Evolutionary conservation across 2,329 filamentous ascomycete species (phyloP), one percentile per base, ranked within the genome.

Genomic region (Trichoderma harzianum): DNA sequence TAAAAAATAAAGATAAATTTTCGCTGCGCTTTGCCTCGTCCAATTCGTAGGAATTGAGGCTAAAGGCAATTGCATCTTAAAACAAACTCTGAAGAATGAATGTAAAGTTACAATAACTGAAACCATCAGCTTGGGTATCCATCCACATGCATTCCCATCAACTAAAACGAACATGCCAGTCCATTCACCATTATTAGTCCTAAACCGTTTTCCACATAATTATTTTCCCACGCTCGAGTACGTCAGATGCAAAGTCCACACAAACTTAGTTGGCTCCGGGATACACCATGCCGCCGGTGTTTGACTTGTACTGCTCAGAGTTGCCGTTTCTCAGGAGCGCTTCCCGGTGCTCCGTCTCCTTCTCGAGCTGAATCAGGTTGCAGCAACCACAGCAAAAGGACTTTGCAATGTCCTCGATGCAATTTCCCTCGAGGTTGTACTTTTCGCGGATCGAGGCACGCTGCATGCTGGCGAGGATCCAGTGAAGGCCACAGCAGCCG

Each of bases 351-450:
- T 78, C 79, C 3, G 80, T 79, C 78, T 86, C 84, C 82, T 86
- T 86, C 51, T 86, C 84, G 73, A 81, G 76, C 82, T 86, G 84
- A 66, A 84, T 79, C 28, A 86, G 76, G 60, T 80, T 78, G 77
- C 84, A 86, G 78, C 82, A 80, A 26, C 78, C 79, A 74, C 84
- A 86, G 80, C 84, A 86, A 79, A 80, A 85, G 2, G 84, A 79
- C 4, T 78, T 76, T 43, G 79, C 80, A 36, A 86, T 75, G 66
- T 86, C 84, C 39, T 79, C 77, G 2, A 84, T 73, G 73, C 83
- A 85, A 76, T 76, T 82, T 28, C 84, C 84, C 76, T 83, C 75
- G 18, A 86, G 80, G 75, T 84, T 80, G 76, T 85, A 82, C 77
- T 83, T 85, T 65, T 79, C 77, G 51, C 85, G 83, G 68, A 86